phyloP scores from a whole-genome alignment of 805 yeast species.

The Yarrowia deformans region DNA sequence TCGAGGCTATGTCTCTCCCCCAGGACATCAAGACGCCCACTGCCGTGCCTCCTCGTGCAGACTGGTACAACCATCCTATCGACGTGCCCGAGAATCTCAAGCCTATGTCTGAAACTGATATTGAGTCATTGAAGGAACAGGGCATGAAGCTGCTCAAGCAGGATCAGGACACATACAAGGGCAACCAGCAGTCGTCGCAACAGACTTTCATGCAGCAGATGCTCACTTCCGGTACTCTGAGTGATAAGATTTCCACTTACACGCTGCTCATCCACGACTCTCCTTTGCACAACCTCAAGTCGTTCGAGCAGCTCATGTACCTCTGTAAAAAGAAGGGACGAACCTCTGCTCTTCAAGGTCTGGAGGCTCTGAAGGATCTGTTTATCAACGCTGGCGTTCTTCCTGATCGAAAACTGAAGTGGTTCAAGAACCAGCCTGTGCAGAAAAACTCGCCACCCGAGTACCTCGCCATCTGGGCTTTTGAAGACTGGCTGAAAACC shows the following conservation, averaged over 20 bases:
- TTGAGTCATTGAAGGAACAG: constrained; percentile 66
- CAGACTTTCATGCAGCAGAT: constrained; percentile 88
- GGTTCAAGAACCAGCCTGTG: constrained; percentile 78
- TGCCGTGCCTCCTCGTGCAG: constrained; percentile 65
- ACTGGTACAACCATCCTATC: constrained; percentile 76
- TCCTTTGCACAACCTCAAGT: constrained; percentile 85
- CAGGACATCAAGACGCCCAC: constrained; percentile 47
- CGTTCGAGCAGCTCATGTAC: constrained; percentile 76
- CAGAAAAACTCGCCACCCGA: constrained; percentile 57
- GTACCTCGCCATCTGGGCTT: constrained; percentile 76
- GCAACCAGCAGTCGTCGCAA: constrained; percentile 78
- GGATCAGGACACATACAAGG: constrained; percentile 75
- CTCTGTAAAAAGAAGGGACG: constrained; percentile 91
- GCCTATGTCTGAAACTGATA: constrained; percentile 54
- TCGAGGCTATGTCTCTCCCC: constrained; percentile 23
- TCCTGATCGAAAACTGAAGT: constrained; percentile 75
- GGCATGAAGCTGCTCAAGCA: constrained; percentile 70
- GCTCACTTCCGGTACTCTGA: constrained; percentile 88
- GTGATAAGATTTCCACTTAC: constrained; percentile 93
- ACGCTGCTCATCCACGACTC: constrained; percentile 94
- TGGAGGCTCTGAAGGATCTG: constrained; percentile 89
- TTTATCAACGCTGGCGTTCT: constrained; percentile 79
- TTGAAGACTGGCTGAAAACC: constrained; percentile 87
- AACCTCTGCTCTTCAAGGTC: constrained; percentile 89
- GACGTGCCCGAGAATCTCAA: constrained; percentile 47